Evolutionary conservation across 345 rosid genomes (phyloP).

Genomic region (Psidium guajava): DNA sequence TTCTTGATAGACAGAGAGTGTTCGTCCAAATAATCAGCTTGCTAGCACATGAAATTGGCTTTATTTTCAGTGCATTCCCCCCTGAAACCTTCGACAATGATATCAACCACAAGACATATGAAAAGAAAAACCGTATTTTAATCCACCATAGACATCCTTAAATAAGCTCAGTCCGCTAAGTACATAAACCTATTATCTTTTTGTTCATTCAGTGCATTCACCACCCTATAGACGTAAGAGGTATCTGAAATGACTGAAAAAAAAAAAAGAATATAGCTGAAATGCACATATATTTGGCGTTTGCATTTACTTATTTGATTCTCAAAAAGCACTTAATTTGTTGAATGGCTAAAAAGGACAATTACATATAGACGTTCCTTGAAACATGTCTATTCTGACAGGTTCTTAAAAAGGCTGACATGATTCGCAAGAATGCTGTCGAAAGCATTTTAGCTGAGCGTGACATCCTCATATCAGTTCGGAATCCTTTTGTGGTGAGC

Average conservation of each 20-base stretch:
- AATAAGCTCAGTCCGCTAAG: neutral
- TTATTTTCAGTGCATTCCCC: neutral
- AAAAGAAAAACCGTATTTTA: neutral
- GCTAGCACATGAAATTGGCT: neutral
- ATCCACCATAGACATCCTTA: neutral
- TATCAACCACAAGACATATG: neutral
- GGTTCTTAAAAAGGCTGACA: conserved; percentile 93
- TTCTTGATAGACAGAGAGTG: neutral
- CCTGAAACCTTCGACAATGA: neutral
- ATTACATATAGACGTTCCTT: neutral
- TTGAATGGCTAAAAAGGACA: neutral
- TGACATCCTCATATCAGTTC: conserved; percentile 79
- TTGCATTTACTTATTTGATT: neutral
- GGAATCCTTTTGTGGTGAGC: conserved; percentile 98
- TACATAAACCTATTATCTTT: neutral
- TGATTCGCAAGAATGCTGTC: conserved; percentile 97
- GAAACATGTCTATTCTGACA: conserved; percentile 12
- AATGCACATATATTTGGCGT: neutral
- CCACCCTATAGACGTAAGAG: neutral
- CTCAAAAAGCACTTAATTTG: neutral
- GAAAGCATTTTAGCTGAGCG: conserved; percentile 96
- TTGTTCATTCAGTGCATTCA: neutral
- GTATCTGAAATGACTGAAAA: neutral
- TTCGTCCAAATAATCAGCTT: neutral
- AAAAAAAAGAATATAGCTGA: neutral